Conservation (phyloP, 2,329 filamentous ascomycete genomes). For the Phaeosphaeriaceae sp. region DNA sequence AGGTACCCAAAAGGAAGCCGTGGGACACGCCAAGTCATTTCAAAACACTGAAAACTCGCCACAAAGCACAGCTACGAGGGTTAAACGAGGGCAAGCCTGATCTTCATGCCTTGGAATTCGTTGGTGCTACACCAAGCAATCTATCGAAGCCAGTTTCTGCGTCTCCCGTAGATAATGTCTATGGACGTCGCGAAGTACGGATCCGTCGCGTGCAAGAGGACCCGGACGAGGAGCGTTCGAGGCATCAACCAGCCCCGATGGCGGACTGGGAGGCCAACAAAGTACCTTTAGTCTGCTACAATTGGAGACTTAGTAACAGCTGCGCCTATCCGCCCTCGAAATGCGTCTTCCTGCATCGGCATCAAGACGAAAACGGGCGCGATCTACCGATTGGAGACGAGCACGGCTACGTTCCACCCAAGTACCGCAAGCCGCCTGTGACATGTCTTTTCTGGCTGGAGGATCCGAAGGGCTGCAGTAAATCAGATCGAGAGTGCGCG, state of each 20-base stretch:
- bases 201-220: conserved; percentile 22
- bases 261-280: conserved; percentile 34
- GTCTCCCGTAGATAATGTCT: conserved; percentile 21
- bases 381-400: conserved; percentile 21
- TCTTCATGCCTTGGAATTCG: conserved; percentile 28
- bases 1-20: conserved; percentile 16
- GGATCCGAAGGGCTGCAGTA: conserved; percentile 20
- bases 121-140: conserved; percentile 24
- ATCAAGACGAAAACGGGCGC: conserved; percentile 25
- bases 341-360: conserved; percentile 40
- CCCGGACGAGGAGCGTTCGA: conserved; percentile 10
- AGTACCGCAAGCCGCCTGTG: conserved; percentile 34
- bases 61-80: conserved; percentile 28
- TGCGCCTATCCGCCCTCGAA: conserved; percentile 23
- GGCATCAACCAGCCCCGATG: conserved; percentile 10
- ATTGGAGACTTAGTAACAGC: conserved; percentile 33
- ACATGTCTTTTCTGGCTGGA: conserved; percentile 40
- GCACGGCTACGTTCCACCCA: conserved; percentile 29
- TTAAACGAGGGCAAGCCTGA: conserved; percentile 37
- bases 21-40: conserved; percentile 24
- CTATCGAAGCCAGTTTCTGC: conserved; percentile 5
- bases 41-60: conserved; percentile 21
- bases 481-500: conserved; percentile 27
- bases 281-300: conserved; percentile 37
- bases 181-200: conserved; percentile 33